These are phyloP conservation scores for Diacronema lutheri DNA, from an alignment of 78 protist genomes.

Conservation along the genomic window DNA sequence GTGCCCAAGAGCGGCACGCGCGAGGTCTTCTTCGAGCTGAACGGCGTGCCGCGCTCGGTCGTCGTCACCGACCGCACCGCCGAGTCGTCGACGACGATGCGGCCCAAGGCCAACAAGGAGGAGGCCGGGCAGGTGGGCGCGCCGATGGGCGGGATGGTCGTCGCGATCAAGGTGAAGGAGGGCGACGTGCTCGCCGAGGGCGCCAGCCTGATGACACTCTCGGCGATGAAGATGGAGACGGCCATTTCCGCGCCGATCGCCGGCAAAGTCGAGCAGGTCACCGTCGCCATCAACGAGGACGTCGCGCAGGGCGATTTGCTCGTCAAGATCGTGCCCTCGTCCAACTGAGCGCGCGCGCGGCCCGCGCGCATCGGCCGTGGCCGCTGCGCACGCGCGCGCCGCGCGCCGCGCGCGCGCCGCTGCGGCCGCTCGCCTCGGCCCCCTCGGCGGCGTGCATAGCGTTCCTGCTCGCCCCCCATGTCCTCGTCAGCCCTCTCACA, in stretches of 20 bases:
- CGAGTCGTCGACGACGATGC: background rate
- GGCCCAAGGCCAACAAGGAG: conserved; percentile 34
- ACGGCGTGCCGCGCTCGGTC: conserved; percentile 65
- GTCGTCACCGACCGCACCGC: conserved; percentile 22
- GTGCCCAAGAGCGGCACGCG: background rate
- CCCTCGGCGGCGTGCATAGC: no score
- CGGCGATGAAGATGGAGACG: conserved; percentile 66
- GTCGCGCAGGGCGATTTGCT: background rate
- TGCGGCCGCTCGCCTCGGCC: no score
- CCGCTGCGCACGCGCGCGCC: no score
- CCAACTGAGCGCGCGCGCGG: no score
- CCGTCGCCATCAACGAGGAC: background rate
- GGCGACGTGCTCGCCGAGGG: conserved; percentile 31
- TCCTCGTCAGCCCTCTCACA: no score
- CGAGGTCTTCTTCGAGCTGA: conserved; percentile 59
- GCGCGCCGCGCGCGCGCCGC: no score
- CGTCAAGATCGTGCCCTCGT: background rate
- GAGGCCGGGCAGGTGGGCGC: conserved; percentile 58
- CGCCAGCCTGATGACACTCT: conserved; percentile 15
- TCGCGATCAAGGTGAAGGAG: conserved; percentile 27
- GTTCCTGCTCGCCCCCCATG: no score
- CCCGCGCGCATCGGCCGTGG: no score
- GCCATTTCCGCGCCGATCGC: conserved; percentile 31
- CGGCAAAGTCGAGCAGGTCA: background rate
- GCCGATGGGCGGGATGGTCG: conserved; percentile 77